phyloP scores from a whole-genome alignment of 192 early-diverging fungal species.

The Kappamyces sp. region DNA sequence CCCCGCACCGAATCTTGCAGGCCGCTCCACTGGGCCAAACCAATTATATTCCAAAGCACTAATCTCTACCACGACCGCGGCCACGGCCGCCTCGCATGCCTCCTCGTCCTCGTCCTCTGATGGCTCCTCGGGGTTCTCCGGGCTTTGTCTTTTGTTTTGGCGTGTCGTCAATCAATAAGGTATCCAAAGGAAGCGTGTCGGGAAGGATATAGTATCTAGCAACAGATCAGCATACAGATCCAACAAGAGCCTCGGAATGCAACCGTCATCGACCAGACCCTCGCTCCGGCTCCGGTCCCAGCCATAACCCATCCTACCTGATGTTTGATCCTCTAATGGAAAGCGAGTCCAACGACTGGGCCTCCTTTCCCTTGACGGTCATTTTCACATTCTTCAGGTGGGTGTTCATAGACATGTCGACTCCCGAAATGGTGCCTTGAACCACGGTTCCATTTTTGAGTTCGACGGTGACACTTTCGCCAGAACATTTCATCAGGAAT shows the following conservation, averaged over 20 bases:
- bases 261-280: too few species aligned
- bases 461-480: slow-evolving; percentile 97
- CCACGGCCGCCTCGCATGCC: slow-evolving; percentile 24
- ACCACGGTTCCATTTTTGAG: slow-evolving; percentile 98
- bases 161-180: slow-evolving; percentile 90
- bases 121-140: slow-evolving; percentile 55
- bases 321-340: slow-evolving; percentile 94
- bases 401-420: slow-evolving; percentile 99
- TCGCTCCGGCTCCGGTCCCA: too few species aligned
- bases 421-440: slow-evolving; percentile 90
- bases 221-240: too few species aligned
- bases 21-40: too few species aligned
- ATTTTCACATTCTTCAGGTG: slow-evolving; percentile 98
- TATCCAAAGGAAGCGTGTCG: slow-evolving; percentile 90
- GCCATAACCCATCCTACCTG: slow-evolving; percentile 22
- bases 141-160: slow-evolving; percentile 88
- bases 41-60: neutral
- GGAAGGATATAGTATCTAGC: slow-evolving; percentile 84
- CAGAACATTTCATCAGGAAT: slow-evolving; percentile 96
- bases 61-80: slow-evolving; percentile 19
- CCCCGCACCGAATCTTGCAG: too few species aligned
- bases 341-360: slow-evolving; percentile 83
- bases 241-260: too few species aligned
- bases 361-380: slow-evolving; percentile 92
- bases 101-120: slow-evolving; percentile 15